These are phyloP conservation scores for Metschnikowia vanudenii DNA, from an alignment of 805 yeast species.

Conservation along the genomic window DNA sequence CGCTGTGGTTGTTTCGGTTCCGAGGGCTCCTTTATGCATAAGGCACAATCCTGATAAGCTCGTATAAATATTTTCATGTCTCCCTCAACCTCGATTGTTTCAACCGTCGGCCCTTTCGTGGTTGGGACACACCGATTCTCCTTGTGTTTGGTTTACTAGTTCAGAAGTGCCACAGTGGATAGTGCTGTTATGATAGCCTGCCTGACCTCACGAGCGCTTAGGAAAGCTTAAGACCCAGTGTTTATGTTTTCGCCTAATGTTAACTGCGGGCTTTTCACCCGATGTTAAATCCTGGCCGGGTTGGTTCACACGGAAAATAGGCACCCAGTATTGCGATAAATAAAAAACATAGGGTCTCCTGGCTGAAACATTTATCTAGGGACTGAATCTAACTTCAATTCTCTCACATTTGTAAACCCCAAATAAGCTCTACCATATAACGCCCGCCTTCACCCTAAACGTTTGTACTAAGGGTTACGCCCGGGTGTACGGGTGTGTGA, in stretches of 20 bases:
- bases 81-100: not conserved
- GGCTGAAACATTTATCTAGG: too few relatives aligned
- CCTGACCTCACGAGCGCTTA: not conserved
- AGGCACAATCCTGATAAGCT: constrained; percentile 1
- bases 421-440: too few relatives aligned
- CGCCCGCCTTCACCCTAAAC: too few relatives aligned
- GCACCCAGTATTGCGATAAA: too few relatives aligned
- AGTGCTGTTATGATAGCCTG: not conserved
- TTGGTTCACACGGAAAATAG: too few relatives aligned
- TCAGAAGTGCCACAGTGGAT: not conserved
- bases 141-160: not conserved
- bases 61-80: not conserved
- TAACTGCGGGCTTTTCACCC: not conserved
- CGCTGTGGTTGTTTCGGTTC: constrained; percentile 1
- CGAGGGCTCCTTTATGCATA: constrained; percentile 3
- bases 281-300: too few relatives aligned
- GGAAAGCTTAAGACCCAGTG: not conserved
- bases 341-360: too few relatives aligned
- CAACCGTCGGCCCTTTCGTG: not conserved
- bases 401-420: too few relatives aligned
- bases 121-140: not conserved
- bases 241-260: not conserved
- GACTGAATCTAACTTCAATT: too few relatives aligned
- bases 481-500: constrained; percentile 1
- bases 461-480: too few relatives aligned